Percentiles rank a stretch among this genome's conserved stretches.
These are phyloP conservation scores for Fusarium temperatum DNA, from an alignment of 2,329 filamentous ascomycete species.

Conservation along the genomic window DNA sequence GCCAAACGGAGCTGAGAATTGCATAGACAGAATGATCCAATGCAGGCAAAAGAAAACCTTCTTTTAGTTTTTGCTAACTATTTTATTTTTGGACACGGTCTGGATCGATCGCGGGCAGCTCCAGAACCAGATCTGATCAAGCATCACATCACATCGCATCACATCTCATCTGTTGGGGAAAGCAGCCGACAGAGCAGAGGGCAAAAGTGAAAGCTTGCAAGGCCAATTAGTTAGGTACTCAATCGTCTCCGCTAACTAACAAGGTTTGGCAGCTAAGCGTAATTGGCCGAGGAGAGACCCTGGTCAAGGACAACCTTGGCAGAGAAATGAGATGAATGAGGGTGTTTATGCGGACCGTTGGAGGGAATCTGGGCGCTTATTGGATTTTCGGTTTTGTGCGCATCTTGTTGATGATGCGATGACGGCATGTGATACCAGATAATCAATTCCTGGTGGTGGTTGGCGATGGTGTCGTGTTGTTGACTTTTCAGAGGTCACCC, in stretches of 20 bases:
- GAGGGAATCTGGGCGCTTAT: not conserved
- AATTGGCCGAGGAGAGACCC: slow-evolving; percentile 26
- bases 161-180: slow-evolving; percentile 1
- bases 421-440: slow-evolving; percentile 24
- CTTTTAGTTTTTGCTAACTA: not conserved
- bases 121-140: slow-evolving; percentile 21
- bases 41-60: not conserved
- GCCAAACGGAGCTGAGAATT: slow-evolving; percentile 2
- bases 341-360: slow-evolving; percentile 24
- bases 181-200: not conserved
- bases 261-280: slow-evolving; percentile 24
- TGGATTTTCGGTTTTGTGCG: not conserved
- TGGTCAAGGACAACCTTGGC: slow-evolving; percentile 23
- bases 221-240: not conserved
- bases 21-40: not conserved
- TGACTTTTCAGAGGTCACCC: not conserved
- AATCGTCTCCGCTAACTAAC: not conserved
- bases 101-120: slow-evolving; percentile 26
- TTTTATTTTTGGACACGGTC: slow-evolving; percentile 27
- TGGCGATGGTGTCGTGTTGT: slow-evolving; percentile 1
- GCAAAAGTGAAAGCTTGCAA: not conserved
- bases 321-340: slow-evolving; percentile 38
- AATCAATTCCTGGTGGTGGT: not conserved
- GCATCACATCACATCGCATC: not conserved
- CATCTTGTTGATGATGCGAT: slow-evolving; percentile 18